A percentile compares a stretch with the other conserved stretches of the same genome.
phyloP scores from a whole-genome alignment of 2,329 filamentous ascomycete genomes.

The Pseudopithomyces maydicus region DNA sequence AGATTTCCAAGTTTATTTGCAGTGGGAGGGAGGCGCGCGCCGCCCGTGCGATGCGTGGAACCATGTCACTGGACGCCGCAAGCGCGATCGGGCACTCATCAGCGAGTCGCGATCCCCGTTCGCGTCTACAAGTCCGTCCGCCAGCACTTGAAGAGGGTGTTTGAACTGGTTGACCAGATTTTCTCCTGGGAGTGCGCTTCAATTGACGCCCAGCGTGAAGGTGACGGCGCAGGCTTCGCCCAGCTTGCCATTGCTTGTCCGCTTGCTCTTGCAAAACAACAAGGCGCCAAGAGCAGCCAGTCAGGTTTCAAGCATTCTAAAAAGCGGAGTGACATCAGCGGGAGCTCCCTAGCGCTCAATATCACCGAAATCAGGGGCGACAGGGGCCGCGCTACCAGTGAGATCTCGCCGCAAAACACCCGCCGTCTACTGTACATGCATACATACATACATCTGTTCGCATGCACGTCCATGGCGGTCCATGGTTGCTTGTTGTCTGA shows the following conservation, averaged over 20 bases:
- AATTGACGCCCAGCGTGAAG: too few relatives aligned
- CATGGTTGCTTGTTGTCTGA: too few relatives aligned
- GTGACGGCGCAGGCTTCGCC: slow-evolving; percentile 1
- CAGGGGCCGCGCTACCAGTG: too few relatives aligned
- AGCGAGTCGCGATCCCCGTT: neutral
- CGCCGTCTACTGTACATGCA: too few relatives aligned
- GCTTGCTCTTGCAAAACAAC: neutral
- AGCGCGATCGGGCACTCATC: slow-evolving; percentile 1
- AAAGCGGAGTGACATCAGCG: slow-evolving; percentile 4
- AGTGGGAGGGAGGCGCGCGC: slow-evolving; percentile 3
- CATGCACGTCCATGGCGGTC: too few relatives aligned
- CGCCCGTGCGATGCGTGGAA: slow-evolving; percentile 5
- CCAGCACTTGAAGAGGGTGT: too few relatives aligned
- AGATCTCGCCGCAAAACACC: neutral
- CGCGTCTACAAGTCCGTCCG: neutral
- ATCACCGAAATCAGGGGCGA: neutral
- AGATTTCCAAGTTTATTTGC: slow-evolving; percentile 5
- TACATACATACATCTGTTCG: neutral
- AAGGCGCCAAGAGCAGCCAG: slow-evolving; percentile 3
- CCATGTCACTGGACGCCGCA: slow-evolving; percentile 1
- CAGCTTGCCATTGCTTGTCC: slow-evolving; percentile 6
- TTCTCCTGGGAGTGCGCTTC: too few relatives aligned
- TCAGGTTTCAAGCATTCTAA: slow-evolving; percentile 1
- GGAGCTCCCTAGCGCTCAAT: neutral
- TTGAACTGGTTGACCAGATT: too few relatives aligned